phyloP scores from a whole-genome alignment of 352 stramenopile genomes.

The Phytophthora aleatoria region DNA sequence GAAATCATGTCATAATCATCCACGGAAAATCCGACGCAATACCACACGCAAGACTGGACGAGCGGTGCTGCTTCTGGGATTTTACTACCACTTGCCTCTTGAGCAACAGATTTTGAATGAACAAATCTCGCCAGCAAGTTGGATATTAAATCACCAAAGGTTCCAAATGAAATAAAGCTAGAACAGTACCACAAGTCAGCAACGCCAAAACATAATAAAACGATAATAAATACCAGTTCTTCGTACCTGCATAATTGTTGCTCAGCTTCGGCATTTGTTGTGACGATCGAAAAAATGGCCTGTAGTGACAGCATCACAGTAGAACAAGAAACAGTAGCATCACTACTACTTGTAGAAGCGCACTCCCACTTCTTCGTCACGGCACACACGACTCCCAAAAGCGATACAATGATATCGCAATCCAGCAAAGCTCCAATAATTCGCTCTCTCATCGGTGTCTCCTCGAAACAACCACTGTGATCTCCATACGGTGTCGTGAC shows the following conservation, averaged over 20 bases:
- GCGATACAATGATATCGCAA: slow-evolving; percentile 46
- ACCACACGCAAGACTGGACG: slow-evolving; percentile 23
- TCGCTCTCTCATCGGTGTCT: slow-evolving; percentile 27
- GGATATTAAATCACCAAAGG: slow-evolving; percentile 24
- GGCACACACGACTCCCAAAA: slow-evolving; percentile 48
- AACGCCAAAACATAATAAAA: not conserved
- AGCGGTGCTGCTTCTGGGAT: slow-evolving; percentile 7
- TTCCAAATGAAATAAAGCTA: slow-evolving; percentile 31
- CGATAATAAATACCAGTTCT: not conserved
- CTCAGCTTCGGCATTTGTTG: slow-evolving; percentile 15
- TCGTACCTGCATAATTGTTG: slow-evolving; percentile 24
- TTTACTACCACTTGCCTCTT: not conserved
- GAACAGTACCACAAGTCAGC: slow-evolving; percentile 8
- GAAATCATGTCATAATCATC: slow-evolving; percentile 16
- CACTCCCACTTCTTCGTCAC: slow-evolving; percentile 25
- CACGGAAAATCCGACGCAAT: slow-evolving; percentile 35
- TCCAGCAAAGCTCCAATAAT: slow-evolving; percentile 44
- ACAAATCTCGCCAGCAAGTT: slow-evolving; percentile 10
- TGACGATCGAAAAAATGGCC: slow-evolving; percentile 25
- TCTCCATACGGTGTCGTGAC: not conserved
- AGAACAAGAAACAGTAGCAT: slow-evolving; percentile 1
- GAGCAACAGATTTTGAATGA: not conserved
- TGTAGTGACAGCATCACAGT: slow-evolving; percentile 21
- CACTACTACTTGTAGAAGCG: not conserved
- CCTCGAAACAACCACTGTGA: not conserved